Evolutionary conservation across 73 alveolate genomes (phyloP).

Genomic region (Blepharisma japonicum): DNA sequence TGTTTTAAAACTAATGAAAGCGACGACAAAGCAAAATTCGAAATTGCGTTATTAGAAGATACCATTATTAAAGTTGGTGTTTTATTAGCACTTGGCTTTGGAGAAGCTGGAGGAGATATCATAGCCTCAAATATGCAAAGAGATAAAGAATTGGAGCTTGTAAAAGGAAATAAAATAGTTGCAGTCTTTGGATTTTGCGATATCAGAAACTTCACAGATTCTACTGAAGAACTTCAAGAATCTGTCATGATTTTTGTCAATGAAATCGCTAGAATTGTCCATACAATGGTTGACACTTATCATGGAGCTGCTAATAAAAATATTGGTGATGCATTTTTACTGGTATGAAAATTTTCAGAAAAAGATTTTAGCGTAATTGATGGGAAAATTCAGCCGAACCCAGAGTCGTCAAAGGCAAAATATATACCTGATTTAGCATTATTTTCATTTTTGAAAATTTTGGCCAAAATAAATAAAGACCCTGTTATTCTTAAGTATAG

Average conservation of each 20-base stretch:
- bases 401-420: constrained; percentile 60
- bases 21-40: constrained; percentile 38
- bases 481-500: constrained; percentile 77
- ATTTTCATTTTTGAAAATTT: constrained; percentile 82
- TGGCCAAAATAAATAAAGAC: constrained; percentile 85
- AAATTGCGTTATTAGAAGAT: constrained; percentile 91
- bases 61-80: constrained; percentile 91
- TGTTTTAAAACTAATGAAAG: neutral
- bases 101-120: constrained; percentile 53
- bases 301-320: constrained; percentile 98
- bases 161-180: constrained; percentile 58
- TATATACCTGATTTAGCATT: constrained; percentile 93
- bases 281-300: constrained; percentile 77
- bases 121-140: constrained; percentile 69
- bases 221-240: constrained; percentile 80
- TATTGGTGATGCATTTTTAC: constrained; percentile 98
- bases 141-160: constrained; percentile 80
- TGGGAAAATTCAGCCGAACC: constrained; percentile 39
- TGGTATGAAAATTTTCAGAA: constrained; percentile 95
- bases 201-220: constrained; percentile 82
- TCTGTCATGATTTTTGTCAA: constrained; percentile 95
- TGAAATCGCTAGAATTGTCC: constrained; percentile 98
- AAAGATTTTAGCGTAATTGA: constrained; percentile 24
- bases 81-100: constrained; percentile 39
- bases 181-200: constrained; percentile 92